Conservation (phyloP, 2,329 filamentous ascomycete species). For the Fusarium tuaranense region DNA sequence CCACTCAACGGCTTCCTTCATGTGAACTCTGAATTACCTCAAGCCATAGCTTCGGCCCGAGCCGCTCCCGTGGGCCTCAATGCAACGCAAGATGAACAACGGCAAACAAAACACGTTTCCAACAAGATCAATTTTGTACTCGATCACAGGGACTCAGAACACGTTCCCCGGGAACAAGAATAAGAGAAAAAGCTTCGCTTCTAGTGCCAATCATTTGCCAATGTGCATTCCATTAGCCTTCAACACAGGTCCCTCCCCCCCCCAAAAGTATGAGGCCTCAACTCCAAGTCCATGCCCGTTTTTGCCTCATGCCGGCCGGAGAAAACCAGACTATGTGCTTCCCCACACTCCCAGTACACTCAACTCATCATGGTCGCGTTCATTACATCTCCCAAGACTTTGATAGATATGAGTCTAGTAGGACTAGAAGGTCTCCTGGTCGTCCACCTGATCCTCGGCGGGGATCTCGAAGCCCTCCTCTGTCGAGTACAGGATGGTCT, state of each 20-base stretch:
- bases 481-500: slow-evolving; percentile 96
- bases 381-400: slow-evolving; percentile 36
- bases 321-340: slow-evolving; percentile 27
- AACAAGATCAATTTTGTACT: slow-evolving; percentile 35
- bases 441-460: slow-evolving; percentile 79
- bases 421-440: slow-evolving; percentile 82
- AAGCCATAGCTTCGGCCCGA: slow-evolving; percentile 23
- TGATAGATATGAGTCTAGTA: slow-evolving; percentile 10
- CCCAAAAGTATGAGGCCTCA: slow-evolving; percentile 41
- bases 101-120: slow-evolving; percentile 17
- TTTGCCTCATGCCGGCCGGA: slow-evolving; percentile 31
- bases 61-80: slow-evolving; percentile 11
- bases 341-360: slow-evolving; percentile 27
- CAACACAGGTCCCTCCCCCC: slow-evolving; percentile 24
- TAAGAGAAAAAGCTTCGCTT: slow-evolving; percentile 40
- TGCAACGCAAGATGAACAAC: neutral
- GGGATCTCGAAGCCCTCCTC: slow-evolving; percentile 95
- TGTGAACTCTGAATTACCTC: slow-evolving; percentile 10
- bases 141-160: slow-evolving; percentile 23
- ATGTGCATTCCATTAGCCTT: slow-evolving; percentile 23
- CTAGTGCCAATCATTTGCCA: slow-evolving; percentile 35
- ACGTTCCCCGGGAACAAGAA: slow-evolving; percentile 30
- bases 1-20: neutral
- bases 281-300: slow-evolving; percentile 42
- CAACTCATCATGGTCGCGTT: slow-evolving; percentile 40